Evolutionary conservation across 495 filamentous ascomycete genomes (phyloP).

Genomic region (Penicillium desertorum): DNA sequence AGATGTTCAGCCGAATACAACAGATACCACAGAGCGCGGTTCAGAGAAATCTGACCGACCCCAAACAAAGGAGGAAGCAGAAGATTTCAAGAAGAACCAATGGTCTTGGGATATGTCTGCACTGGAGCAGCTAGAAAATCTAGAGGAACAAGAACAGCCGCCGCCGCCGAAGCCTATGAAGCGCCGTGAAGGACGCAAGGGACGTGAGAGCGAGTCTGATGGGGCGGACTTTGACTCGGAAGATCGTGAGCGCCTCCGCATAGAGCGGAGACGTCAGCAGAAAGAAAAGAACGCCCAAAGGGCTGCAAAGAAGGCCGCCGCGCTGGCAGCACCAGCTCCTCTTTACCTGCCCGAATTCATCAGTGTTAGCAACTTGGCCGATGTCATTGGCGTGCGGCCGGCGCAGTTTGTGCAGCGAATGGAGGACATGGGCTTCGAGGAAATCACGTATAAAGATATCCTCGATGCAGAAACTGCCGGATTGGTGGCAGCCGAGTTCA

Average conservation of each 20-base stretch:
- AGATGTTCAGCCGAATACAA: background rate
- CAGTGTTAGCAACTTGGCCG: conserved; percentile 80
- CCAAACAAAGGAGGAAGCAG: conserved; percentile 10
- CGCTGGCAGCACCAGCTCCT: conserved; percentile 50
- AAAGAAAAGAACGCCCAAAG: conserved; percentile 45
- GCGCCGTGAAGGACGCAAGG: conserved; percentile 29
- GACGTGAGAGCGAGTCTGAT: conserved; percentile 26
- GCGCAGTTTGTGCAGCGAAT: conserved; percentile 74
- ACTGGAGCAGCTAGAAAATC: conserved; percentile 23
- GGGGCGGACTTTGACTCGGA: conserved; percentile 43
- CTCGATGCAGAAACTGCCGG: conserved; percentile 88
- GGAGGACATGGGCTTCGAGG: conserved; percentile 74
- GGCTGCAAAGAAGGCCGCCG: conserved; percentile 32
- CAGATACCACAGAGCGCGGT: conserved; percentile 2
- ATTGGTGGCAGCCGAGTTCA: conserved; percentile 87
- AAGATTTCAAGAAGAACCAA: conserved; percentile 20
- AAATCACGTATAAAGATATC: conserved; percentile 73
- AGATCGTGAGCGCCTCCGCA: conserved; percentile 30
- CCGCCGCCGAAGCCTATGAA: conserved; percentile 25
- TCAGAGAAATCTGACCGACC: conserved; percentile 1
- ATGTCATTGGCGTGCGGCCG: conserved; percentile 67
- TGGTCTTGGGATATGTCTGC: conserved; percentile 42
- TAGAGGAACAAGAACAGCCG: conserved; percentile 17
- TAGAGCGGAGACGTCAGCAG: conserved; percentile 47
- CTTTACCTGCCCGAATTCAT: conserved; percentile 89